Evolutionary conservation across 129 eudicot species (phyloP).

Genomic region (Cynara cardunculus): DNA sequence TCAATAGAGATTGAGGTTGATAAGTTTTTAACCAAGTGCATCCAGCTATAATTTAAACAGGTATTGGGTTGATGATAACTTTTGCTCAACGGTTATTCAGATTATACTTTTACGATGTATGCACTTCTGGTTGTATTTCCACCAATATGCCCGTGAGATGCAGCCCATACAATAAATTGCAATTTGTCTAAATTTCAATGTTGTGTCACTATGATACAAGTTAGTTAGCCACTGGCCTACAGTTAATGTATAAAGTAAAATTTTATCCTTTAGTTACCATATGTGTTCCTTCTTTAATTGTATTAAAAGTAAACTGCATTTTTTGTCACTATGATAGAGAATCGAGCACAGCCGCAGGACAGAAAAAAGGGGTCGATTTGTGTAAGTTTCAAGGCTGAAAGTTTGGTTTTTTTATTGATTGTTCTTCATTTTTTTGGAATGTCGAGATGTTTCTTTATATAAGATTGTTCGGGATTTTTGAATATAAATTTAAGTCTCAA

Average conservation of each 20-base stretch:
- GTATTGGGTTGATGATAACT: background rate
- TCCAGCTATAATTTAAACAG: background rate
- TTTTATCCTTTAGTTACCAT: background rate
- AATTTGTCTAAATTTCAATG: background rate
- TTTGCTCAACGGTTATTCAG: background rate
- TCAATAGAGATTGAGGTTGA: background rate
- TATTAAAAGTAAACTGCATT: background rate
- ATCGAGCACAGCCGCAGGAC: background rate
- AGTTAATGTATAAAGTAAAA: background rate
- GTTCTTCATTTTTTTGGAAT: background rate
- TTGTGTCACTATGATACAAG: background rate
- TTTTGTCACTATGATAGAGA: background rate
- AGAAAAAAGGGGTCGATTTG: background rate
- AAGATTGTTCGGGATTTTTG: background rate
- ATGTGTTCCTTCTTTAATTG: background rate
- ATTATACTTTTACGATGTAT: background rate
- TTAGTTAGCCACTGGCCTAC: background rate
- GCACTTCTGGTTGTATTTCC: background rate
- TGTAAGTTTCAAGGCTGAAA: background rate
- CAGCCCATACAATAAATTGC: background rate
- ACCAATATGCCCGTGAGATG: background rate
- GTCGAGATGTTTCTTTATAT: background rate
- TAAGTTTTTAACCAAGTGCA: background rate
- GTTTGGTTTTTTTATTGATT: background rate
- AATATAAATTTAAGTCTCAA: background rate